Evolutionary conservation across 2,329 filamentous ascomycete species (phyloP), one percentile per base, ranked within the genome.

Genomic region (Aspergillus brunneoviolaceus): DNA sequence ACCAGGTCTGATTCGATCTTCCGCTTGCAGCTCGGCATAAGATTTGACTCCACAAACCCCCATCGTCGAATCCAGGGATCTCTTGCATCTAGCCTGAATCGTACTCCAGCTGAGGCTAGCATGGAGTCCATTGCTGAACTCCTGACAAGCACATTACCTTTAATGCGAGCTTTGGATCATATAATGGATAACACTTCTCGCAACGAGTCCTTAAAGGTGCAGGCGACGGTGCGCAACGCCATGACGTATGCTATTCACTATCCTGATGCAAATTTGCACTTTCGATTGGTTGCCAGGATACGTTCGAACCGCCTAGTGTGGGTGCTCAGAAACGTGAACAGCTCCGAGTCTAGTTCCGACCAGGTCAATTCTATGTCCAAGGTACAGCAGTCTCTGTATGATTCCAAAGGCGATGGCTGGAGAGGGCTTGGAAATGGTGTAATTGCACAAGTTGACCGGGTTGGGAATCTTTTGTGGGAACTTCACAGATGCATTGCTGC

Each of bases 61-160:
- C 76, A 79, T 65, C 73, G 75, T 49, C 74, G 76, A 29, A 76
- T 79, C 51, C 74, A 73, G 62, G 73, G 74, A 52, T 65, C 76
- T n/a, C 66, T 79, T 12, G 71, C 73, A 2, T 68, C 72, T 52
- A 71, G 68, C 50, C 63, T 79, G 50, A 79, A 78, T 53, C 65
- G 68, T 25, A 60, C 65, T 29, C 68, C 69, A 33, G 60, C 69
- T 23, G 70, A 72, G 49, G 58, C 68, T 3, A 69, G 72, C 10
- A 60, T 78, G 45, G 67, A 73, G 49, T 64, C 63, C 35, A 64
- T 74, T 21, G 61, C 75, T 27, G 68, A 69, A 25, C 60, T 76
- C 29, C 69, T 79, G 29, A 65, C 65, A 5, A 63, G 74, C 47
- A 78, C 77, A 1, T 68, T 76, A 54, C 72, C 74, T n/a, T 59